Percentiles rank a stretch among this genome's conserved stretches.
Conservation (phyloP, 2,329 filamentous ascomycete genomes). For the Colletotrichum lindemuthianum region DNA sequence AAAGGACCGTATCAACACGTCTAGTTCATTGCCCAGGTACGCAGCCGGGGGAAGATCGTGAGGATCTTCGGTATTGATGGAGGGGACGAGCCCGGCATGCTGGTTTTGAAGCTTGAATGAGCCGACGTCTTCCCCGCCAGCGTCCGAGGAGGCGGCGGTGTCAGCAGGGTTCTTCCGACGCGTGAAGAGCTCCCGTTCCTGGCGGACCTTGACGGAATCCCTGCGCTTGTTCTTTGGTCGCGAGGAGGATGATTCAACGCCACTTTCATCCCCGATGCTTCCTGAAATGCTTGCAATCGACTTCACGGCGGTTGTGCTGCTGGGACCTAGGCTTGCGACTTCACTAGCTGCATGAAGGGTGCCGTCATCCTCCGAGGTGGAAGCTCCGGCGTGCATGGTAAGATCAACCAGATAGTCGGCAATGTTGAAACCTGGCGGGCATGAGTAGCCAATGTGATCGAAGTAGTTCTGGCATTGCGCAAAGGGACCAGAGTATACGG, state of each 20-base stretch:
- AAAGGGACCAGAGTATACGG: constrained; percentile 94
- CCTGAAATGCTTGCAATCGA: constrained; percentile 88
- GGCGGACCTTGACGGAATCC: constrained; percentile 83
- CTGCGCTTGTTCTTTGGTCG: constrained; percentile 77
- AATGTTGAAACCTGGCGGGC: constrained; percentile 97
- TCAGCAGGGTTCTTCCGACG: constrained; percentile 74
- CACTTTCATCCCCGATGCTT: constrained; percentile 73
- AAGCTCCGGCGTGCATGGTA: constrained; percentile 90
- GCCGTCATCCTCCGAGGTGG: constrained; percentile 68
- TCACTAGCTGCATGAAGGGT: constrained; percentile 56
- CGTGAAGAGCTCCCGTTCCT: constrained; percentile 91
- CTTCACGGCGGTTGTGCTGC: constrained; percentile 88
- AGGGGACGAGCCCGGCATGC: constrained; percentile 54
- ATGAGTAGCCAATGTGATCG: constrained; percentile 89
- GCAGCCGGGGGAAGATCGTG: constrained; percentile 71
- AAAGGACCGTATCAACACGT: constrained; percentile 82
- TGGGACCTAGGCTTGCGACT: constrained; percentile 77
- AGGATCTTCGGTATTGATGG: constrained; percentile 75
- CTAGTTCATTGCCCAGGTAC: constrained; percentile 78
- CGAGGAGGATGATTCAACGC: constrained; percentile 67
- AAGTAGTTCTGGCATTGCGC: constrained; percentile 91
- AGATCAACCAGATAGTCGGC: constrained; percentile 97
- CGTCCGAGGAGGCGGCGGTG: constrained; percentile 71
- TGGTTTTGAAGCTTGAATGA: constrained; percentile 63
- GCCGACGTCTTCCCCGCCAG: constrained; percentile 60